phyloP scores from a whole-genome alignment of 1,284 basidiomycete genomes.

The Melanopsichium pennsylvanicum region DNA sequence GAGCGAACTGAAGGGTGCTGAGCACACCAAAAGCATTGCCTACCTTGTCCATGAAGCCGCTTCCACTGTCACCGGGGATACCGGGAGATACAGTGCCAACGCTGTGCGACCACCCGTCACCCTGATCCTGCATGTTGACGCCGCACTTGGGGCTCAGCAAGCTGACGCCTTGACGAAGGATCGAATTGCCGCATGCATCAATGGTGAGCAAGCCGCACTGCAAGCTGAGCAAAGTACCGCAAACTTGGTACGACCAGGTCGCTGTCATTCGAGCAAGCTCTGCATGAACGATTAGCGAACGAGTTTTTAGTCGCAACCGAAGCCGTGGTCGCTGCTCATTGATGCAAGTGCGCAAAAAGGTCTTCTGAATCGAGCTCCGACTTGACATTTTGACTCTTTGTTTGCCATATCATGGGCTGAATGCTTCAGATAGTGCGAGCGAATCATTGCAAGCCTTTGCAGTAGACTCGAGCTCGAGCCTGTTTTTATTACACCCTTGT shows the following conservation, averaged over 20 bases:
- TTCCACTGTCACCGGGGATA: slow-evolving; percentile 51
- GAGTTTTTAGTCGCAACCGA: too few relatives aligned
- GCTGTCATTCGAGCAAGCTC: background rate
- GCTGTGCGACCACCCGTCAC: slow-evolving; percentile 49
- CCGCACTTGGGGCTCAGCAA: slow-evolving; percentile 52
- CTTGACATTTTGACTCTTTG: too few relatives aligned
- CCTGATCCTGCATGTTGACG: slow-evolving; percentile 33
- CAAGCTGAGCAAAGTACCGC: too few relatives aligned
- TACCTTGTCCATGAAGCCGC: slow-evolving; percentile 40
- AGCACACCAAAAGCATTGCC: slow-evolving; percentile 45
- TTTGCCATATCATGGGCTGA: too few relatives aligned
- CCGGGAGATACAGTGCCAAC: slow-evolving; percentile 37
- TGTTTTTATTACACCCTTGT: too few relatives aligned
- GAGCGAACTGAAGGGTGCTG: slow-evolving; percentile 46
- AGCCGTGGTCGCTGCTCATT: background rate
- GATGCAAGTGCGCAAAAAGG: background rate
- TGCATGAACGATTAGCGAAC: too few relatives aligned
- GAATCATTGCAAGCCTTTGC: background rate
- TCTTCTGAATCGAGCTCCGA: background rate
- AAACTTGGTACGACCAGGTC: background rate
- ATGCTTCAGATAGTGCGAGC: background rate
- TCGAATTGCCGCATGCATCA: slow-evolving; percentile 56
- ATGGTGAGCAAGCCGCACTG: too few relatives aligned
- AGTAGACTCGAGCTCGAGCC: background rate
- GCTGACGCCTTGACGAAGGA: slow-evolving; percentile 45